Base-by-base conservation (phyloP, 2,329 filamentous ascomycete genomes). In the Parafenestella ontariensis region DNA sequence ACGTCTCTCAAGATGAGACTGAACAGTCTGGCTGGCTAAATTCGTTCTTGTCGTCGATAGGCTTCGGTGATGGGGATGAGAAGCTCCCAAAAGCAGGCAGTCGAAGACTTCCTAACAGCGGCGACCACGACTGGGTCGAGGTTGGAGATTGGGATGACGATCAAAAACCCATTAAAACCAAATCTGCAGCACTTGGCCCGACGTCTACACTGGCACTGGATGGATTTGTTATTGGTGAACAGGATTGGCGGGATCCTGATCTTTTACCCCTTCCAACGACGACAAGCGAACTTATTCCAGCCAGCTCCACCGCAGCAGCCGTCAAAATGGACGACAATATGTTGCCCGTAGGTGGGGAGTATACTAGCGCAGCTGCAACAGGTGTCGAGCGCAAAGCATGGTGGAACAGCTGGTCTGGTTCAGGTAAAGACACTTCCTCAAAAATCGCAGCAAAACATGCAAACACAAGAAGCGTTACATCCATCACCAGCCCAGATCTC, bases 201-300 rank as follows among this genome's bases (percentile, higher is more conserved):
- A 28, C 51, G 28, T 15, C 55, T 13, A 52, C 50, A 21, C 46
- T 42, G n/a, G 31, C 44, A n/a, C 44, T 61, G 42, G 64, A 92
- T 71, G 85, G 83, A 52, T 94, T 93, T 70, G 83, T 90, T 40
- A 93, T 94, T 65, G 91, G 90, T n/a, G 87, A 92, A 11, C 89
- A 95, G 62, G 91, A 95, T 70, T 94, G 91, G 91, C 85, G 90
- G 62, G 91, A 95, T 71, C 89, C 90, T 5, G 90, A 92, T 70
- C 78, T 92, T 17, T 79, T 91, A 20, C 81, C 81, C 1, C 71
- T 77, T 34, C 65, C 73, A 26, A 70, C 66, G 29, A 56, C 75
- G 9, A 64, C 70, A n/a, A 61, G 45, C 15, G 56, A 46, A 18
- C 28, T 23, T 9, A 41, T 5, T 33, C 36, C 11, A 21, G 23